Evolutionary conservation across 1,284 basidiomycete genomes (phyloP).

Genomic region (Pascua guehoae): DNA sequence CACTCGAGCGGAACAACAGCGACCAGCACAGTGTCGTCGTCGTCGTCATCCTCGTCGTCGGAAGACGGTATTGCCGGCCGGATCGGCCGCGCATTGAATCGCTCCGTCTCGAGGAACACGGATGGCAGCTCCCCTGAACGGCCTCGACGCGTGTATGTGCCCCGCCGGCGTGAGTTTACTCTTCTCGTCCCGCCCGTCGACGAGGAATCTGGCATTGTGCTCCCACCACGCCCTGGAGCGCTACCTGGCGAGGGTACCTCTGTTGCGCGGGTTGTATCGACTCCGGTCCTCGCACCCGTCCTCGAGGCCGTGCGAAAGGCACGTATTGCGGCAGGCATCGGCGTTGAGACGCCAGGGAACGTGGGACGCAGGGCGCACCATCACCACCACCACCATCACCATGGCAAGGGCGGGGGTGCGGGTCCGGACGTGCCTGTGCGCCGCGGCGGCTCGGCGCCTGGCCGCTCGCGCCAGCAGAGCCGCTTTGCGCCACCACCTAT

Average conservation of each 20-base stretch:
- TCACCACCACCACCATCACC: background rate
- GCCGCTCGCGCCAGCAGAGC: conserved; percentile 11
- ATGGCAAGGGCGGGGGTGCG: background rate
- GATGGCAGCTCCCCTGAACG: conserved; percentile 21
- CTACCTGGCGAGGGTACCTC: background rate
- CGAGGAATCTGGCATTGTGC: background rate
- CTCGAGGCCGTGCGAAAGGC: conserved; percentile 54
- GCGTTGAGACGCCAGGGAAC: no score
- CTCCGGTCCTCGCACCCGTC: conserved; percentile 59
- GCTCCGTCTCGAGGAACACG: conserved; percentile 15
- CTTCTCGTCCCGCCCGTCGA: conserved; percentile 46
- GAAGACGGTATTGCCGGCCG: conserved; percentile 3
- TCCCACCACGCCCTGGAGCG: background rate
- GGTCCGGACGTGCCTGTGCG: conserved; percentile 16
- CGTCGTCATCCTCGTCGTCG: background rate
- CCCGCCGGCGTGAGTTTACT: conserved; percentile 58
- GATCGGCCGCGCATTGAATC: conserved; percentile 13
- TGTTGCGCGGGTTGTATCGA: conserved; percentile 52
- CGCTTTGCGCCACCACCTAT: conserved; percentile 30
- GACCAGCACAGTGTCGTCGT: conserved; percentile 7
- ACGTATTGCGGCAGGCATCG: conserved; percentile 3
- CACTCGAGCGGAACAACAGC: conserved; percentile 10
- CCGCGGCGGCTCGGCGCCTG: conserved; percentile 28
- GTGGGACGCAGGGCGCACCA: background rate
- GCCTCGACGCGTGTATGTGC: conserved; percentile 36